Percentiles rank a stretch among this genome's conserved stretches.
phyloP scores from a whole-genome alignment of 768 basidiomycete genomes.

The Boletus coccyginus region DNA sequence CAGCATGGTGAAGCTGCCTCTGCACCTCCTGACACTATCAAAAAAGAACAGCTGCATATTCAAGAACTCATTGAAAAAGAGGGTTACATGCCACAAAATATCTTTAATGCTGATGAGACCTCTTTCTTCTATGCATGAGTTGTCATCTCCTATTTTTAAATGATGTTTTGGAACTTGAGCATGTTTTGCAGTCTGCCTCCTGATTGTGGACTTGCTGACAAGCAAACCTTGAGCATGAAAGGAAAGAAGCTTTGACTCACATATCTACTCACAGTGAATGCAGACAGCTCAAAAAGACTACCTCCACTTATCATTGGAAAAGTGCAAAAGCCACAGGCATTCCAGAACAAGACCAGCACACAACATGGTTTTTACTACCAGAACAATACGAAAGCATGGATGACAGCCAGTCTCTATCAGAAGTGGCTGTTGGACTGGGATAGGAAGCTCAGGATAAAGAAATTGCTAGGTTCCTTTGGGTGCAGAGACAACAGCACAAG shows the following conservation, averaged over 20 bases:
- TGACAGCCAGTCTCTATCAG: neutral
- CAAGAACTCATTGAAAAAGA: conserved; percentile 25
- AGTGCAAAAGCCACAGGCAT: neutral
- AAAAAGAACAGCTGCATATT: conserved; percentile 24
- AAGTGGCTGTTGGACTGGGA: conserved; percentile 8
- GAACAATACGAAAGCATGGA: neutral
- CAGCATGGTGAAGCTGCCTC: conserved; percentile 37
- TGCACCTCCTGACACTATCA: conserved; percentile 19
- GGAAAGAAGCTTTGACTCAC: neutral
- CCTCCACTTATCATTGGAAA: conserved; percentile 34
- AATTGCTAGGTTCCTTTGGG: no score
- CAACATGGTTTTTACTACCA: neutral
- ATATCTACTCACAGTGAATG: conserved; percentile 20
- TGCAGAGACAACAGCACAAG: no score
- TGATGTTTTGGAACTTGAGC: neutral
- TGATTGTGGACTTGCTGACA: neutral
- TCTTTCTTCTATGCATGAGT: conserved; percentile 35
- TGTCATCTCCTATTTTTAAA: no score
- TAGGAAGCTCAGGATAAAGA: neutral
- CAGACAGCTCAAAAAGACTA: conserved; percentile 34
- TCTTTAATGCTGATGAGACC: conserved; percentile 39
- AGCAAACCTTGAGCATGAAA: neutral
- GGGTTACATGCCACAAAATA: conserved; percentile 26
- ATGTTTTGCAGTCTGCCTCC: neutral
- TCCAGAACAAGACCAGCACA: neutral